Evolutionary conservation across 2,329 filamentous ascomycete genomes (phyloP), one percentile per base, ranked within the genome.

Genomic region (Ophiocordyceps sinensis): DNA sequence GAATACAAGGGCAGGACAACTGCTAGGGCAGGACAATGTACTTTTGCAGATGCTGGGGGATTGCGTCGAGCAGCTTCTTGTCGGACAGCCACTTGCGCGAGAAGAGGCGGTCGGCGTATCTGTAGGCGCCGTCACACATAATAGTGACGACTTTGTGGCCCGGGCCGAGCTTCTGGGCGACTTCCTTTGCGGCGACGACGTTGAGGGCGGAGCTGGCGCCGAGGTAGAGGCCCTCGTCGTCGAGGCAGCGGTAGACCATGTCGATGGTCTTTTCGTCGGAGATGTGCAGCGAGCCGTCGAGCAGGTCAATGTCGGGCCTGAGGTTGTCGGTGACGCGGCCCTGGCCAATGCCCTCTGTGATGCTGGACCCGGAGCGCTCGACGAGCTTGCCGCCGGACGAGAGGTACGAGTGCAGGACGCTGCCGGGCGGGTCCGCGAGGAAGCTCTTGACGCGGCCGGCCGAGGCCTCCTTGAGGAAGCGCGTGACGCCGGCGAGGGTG

Each of bases 271-370:
- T 88, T 67, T 91, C 87, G 58, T 98, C 91, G 45, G 77, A 73
- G 51, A 98, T 86, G 58, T 80, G 72, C 53, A 98, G 56, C 30
- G 86, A 85, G 44, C 82, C 88, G 63, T 96, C 91, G 14, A 96
- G 56, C 36, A 94, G 69, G 45, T 73, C 81, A 43, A 98, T 73
- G 54, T 98, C 91, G 4, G 83, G 84, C 62, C 77, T 70, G 48
- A 98, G 66, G 63, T 98, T 98, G 57, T 94, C 85, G n/a, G 91
- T 98, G 40, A 98, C 76, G 40, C 91, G 82, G 31, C 91, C 91
- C 67, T 96, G 91, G 17, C 91, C 91, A 54, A 98, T 98, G 21
- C 91, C 91, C 66, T 98, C 91, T 3, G 91, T 98, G 64, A 98
- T 96, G 55, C 83, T 91, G 41, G 83, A 80, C 10, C 91, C 91